Evolutionary conservation across 192 early-diverging fungal species (phyloP), one percentile per base, ranked within the genome.

Genomic region (Backusella westeae): DNA sequence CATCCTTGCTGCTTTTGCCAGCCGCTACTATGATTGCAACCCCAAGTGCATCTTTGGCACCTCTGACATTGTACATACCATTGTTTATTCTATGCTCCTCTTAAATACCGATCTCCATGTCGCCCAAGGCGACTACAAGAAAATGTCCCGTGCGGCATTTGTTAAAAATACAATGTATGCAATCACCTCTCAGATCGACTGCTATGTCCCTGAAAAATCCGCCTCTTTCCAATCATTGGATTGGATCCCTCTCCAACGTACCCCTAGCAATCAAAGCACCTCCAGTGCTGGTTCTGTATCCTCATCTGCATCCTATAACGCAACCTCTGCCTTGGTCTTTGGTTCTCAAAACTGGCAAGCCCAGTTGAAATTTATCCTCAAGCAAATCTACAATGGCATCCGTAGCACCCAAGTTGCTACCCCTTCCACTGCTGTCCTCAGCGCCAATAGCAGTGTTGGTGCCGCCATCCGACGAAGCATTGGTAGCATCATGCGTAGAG

Each of bases 61-160:
- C 34, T 35, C 81, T 78, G 95, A 97, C 80, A 88, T 95, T 21
- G 93, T 96, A 1, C 92, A 98, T 72, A 93, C 93, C 10, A 90
- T 96, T 66, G 86, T 93, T 0, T 96, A 95, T 80, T 96, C 95
- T 26, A 75, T 95, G 7, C 79, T 98, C 73, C 77, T 98, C 70
- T 87, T 98, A 12, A 97, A 97, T 81, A 98, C 97, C 4, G 97
- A 98, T 79, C 82, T 97, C 69, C 94, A 97, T 75, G 88, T 96
- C 73, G 95, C 94, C 21, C 90, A 93, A 73, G 86, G 85, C 19
- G 79, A 81, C 1, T 87, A 77, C 46, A 89, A 89, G 36, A 92
- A 91, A 53, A 96, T 97, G 93, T 89, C 91, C 4, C 84, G 87
- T 44, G 89, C 88, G 17, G 87, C 89, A 36, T 94, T 93, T 78